Evolutionary conservation across 176 grass and related monocot genomes (phyloP).

Genomic region (Canna indica): DNA sequence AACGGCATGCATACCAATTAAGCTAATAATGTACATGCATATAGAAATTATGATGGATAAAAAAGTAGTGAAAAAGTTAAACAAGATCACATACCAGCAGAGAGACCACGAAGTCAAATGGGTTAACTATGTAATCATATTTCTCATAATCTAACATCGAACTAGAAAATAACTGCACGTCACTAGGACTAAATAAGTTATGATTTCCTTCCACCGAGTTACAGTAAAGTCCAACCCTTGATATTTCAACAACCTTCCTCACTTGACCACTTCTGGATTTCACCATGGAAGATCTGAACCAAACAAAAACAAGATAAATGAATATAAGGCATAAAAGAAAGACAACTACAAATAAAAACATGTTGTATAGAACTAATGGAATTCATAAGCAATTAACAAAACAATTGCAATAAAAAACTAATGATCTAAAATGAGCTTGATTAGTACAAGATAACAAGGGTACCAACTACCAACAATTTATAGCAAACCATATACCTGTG

Average conservation of each 20-base stretch:
- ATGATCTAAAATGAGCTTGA: not conserved
- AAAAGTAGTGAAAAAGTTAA: slow-evolving; percentile 4
- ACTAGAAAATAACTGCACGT: slow-evolving; percentile 25
- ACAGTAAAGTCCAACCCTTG: slow-evolving; percentile 66
- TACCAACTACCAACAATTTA: too few species aligned
- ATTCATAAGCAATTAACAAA: slow-evolving; percentile 5
- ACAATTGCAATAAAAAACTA: not conserved
- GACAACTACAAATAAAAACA: slow-evolving; percentile 2
- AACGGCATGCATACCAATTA: not conserved
- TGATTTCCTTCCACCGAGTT: slow-evolving; percentile 45
- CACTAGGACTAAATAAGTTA: slow-evolving; percentile 33
- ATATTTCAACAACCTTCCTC: slow-evolving; percentile 87
- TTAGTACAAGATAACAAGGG: not conserved
- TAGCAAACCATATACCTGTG: too few species aligned
- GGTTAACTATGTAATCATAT: slow-evolving; percentile 79
- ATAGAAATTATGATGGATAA: slow-evolving; percentile 13
- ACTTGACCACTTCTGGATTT: slow-evolving; percentile 70
- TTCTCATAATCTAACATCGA: slow-evolving; percentile 39
- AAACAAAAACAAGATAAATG: slow-evolving; percentile 4
- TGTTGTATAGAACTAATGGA: slow-evolving; percentile 7
- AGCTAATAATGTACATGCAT: slow-evolving; percentile 9
- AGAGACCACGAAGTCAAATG: slow-evolving; percentile 62
- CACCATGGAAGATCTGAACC: slow-evolving; percentile 49
- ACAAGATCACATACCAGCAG: slow-evolving; percentile 54
- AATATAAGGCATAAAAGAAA: slow-evolving; percentile 7